A percentile compares a stretch with the other conserved stretches of the same genome.
Evolutionary conservation across 192 early-diverging fungal species (phyloP).

Genomic region (Coemansia sp.): DNA sequence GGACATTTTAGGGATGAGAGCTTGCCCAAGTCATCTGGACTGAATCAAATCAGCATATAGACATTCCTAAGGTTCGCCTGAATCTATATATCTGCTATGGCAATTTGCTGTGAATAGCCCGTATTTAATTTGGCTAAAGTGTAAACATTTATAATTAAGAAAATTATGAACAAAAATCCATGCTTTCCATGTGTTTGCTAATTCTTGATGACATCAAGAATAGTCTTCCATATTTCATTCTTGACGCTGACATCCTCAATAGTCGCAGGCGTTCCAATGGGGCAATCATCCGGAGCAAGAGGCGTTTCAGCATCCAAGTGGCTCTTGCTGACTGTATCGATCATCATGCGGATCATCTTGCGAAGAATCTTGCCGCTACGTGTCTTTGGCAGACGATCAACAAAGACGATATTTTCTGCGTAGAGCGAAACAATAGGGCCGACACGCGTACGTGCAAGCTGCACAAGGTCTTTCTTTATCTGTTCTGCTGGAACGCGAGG

Average conservation of each 20-base stretch:
- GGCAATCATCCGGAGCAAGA: constrained; percentile 54
- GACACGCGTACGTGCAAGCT: constrained; percentile 66
- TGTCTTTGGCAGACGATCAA: constrained; percentile 81
- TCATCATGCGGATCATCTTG: constrained; percentile 72
- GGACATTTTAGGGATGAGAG: no score
- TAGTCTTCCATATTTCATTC: constrained; percentile 50
- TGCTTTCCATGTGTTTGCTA: not conserved
- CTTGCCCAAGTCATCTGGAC: no score
- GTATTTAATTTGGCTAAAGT: not conserved
- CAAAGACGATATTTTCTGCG: constrained; percentile 62
- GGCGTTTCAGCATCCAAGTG: not conserved
- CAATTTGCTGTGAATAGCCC: no score
- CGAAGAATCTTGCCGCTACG: constrained; percentile 83
- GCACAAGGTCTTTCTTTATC: constrained; percentile 58
- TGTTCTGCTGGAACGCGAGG: constrained; percentile 1
- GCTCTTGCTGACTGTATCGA: constrained; percentile 54
- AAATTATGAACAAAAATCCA: not conserved
- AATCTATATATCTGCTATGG: no score
- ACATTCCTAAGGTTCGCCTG: no score
- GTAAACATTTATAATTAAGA: not conserved
- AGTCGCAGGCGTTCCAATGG: constrained; percentile 68
- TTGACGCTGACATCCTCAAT: constrained; percentile 76
- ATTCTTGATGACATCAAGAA: constrained; percentile 4
- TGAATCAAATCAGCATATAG: no score
- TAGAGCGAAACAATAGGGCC: constrained; percentile 86